Evolutionary conservation across 139 green algal genomes (phyloP).

Genomic region (Picochlorum sp.): DNA sequence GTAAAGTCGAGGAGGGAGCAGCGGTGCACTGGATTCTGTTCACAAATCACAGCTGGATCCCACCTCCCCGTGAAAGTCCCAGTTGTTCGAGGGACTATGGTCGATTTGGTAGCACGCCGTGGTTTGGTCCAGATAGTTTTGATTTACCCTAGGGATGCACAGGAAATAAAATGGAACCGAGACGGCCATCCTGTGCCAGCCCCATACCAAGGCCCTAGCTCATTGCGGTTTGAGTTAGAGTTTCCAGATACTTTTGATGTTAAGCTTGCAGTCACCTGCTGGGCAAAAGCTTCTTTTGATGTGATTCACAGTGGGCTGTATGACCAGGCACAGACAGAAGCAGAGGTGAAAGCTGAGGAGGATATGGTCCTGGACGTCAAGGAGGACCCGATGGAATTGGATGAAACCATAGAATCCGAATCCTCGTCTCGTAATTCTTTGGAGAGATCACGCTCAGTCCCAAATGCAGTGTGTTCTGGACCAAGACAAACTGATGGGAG

Average conservation of each 20-base stretch:
- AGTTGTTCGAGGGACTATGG: slow-evolving; percentile 50
- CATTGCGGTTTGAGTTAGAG: slow-evolving; percentile 35
- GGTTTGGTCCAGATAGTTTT: slow-evolving; percentile 41
- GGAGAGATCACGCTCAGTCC: no score
- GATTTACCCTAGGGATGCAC: slow-evolving; percentile 32
- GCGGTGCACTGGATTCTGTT: slow-evolving; percentile 45
- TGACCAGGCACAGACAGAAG: not conserved
- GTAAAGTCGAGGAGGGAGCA: not conserved
- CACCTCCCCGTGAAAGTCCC: slow-evolving; percentile 45
- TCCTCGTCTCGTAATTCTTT: no score
- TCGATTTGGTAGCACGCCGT: slow-evolving; percentile 40
- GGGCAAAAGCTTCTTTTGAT: slow-evolving; percentile 49
- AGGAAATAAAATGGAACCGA: slow-evolving; percentile 41
- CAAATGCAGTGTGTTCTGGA: no score
- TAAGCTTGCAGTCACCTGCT: slow-evolving; percentile 35
- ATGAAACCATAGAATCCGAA: no score
- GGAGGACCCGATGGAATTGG: no score
- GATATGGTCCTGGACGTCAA: not conserved
- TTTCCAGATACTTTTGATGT: slow-evolving; percentile 29
- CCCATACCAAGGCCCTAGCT: slow-evolving; percentile 32
- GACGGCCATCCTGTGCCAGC: slow-evolving; percentile 41
- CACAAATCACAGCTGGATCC: slow-evolving; percentile 49
- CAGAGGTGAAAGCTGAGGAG: not conserved
- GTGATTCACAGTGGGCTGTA: slow-evolving; percentile 37
- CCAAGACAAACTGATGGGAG: no score